These are phyloP conservation scores for Schizosaccharomyces lindneri DNA, from an alignment of 805 yeast species.

Conservation along the genomic window DNA sequence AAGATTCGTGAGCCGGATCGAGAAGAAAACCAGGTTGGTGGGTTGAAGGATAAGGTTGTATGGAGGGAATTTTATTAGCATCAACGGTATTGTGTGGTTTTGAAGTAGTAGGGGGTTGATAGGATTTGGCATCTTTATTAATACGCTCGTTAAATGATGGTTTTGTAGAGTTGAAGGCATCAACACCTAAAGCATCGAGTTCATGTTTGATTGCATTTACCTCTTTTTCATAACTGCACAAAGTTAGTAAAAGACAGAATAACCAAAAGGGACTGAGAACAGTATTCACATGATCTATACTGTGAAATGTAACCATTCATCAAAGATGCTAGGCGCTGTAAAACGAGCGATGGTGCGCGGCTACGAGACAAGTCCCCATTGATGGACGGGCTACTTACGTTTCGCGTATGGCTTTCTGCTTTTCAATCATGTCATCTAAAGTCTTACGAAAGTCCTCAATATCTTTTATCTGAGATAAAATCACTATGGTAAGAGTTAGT, in stretches of 20 bases:
- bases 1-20: background rate
- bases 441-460: conserved; percentile 85
- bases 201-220: conserved; percentile 64
- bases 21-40: background rate
- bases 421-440: conserved; percentile 77
- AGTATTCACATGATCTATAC: background rate
- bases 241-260: background rate
- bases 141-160: no score
- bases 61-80: background rate
- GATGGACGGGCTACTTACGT: conserved; percentile 16
- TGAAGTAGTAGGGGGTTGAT: no score
- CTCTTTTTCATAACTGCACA: conserved; percentile 52
- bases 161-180: conserved; percentile 10
- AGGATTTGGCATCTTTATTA: no score
- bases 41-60: background rate
- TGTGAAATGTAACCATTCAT: conserved; percentile 40
- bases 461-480: conserved; percentile 46
- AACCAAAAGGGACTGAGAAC: background rate
- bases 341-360: background rate
- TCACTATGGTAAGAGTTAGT: background rate
- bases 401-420: conserved; percentile 85
- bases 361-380: background rate
- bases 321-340: conserved; percentile 31
- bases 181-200: conserved; percentile 53
- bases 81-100: background rate